Evolutionary conservation across 768 basidiomycete species (phyloP).

Genomic region (Xerocomellus dryophilus): DNA sequence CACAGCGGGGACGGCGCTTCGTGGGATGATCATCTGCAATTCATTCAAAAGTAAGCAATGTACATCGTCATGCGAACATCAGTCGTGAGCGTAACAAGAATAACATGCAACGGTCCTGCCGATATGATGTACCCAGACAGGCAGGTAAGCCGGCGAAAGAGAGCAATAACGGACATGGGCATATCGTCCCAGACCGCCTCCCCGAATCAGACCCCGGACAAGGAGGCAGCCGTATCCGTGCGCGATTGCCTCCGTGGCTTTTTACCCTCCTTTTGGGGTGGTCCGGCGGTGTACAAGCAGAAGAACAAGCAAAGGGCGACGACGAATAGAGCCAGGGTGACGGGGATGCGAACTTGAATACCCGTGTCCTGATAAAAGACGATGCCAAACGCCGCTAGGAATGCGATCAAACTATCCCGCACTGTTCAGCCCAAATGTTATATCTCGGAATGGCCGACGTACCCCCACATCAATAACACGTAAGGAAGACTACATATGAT

Average conservation of each 20-base stretch:
- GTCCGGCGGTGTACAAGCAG: slow-evolving; percentile 28
- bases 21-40: neutral
- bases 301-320: slow-evolving; percentile 26
- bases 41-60: slow-evolving; percentile 2
- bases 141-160: neutral
- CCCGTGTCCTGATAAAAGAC: slow-evolving; percentile 30
- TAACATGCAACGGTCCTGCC: neutral
- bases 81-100: neutral
- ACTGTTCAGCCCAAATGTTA: neutral
- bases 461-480: slow-evolving; percentile 42
- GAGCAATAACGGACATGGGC: neutral
- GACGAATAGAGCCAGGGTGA: slow-evolving; percentile 24
- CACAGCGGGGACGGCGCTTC: neutral
- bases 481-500: slow-evolving; percentile 42
- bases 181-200: neutral
- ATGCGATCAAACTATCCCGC: slow-evolving; percentile 32
- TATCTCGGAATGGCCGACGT: neutral
- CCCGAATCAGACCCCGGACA: slow-evolving; percentile 2
- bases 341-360: slow-evolving; percentile 25
- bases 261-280: slow-evolving; percentile 16
- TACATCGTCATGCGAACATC: slow-evolving; percentile 1
- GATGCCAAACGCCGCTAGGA: slow-evolving; percentile 31
- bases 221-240: neutral
- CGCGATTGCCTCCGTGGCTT: neutral
- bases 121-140: neutral